Evolutionary conservation across 1,284 basidiomycete species (phyloP).

Genomic region (Puccinia hordei): DNA sequence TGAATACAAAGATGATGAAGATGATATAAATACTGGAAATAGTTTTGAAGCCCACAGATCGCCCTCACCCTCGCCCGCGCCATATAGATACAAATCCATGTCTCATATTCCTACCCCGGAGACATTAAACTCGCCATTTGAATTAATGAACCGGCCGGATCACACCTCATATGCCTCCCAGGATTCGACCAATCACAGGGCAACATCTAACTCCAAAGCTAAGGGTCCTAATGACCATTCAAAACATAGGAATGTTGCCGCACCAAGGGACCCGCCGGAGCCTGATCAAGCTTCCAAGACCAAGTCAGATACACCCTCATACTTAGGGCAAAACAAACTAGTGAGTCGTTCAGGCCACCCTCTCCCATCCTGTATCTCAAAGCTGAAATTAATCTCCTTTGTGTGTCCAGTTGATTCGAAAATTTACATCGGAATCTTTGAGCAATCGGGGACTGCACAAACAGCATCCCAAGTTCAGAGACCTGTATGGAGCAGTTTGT

Average conservation of each 20-base stretch:
- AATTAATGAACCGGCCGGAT: not conserved
- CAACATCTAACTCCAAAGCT: not conserved
- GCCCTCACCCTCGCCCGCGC: constrained; percentile 44
- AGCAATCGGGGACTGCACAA: constrained; percentile 36
- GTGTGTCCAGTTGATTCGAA: constrained; percentile 37
- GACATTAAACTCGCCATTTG: constrained; percentile 16
- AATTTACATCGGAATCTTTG: constrained; percentile 29
- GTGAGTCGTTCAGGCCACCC: not conserved
- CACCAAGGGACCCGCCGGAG: not conserved
- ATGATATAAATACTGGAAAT: constrained; percentile 11
- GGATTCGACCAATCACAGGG: constrained; percentile 24
- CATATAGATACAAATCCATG: not conserved
- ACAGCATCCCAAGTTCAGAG: constrained; percentile 38
- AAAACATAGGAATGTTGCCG: not conserved
- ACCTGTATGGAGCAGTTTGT: constrained; percentile 45
- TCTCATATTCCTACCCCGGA: constrained; percentile 14
- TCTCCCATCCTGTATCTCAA: not conserved
- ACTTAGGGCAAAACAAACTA: constrained; percentile 28
- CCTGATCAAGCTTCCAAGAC: not conserved
- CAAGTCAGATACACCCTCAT: constrained; percentile 3
- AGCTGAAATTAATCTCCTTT: not conserved
- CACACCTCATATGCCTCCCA: not conserved
- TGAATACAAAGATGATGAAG: not conserved
- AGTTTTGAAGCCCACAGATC: constrained; percentile 26
- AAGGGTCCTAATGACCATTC: not conserved